Conservation (phyloP, 305 asterid genomes). For the Salvia sclarea region DNA sequence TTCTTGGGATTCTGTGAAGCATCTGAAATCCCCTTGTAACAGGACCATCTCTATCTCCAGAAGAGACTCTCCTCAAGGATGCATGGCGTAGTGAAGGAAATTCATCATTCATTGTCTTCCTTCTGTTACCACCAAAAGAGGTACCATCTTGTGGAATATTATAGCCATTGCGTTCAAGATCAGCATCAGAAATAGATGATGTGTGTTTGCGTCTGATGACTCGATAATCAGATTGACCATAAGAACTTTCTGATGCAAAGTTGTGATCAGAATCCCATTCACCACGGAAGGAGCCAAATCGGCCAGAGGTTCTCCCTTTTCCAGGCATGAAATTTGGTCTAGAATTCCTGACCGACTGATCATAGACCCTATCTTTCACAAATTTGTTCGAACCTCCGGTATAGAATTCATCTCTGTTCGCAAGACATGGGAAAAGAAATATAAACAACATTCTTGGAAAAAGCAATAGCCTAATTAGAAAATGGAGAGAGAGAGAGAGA, state of each 20-base stretch:
- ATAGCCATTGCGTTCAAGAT: slow-evolving; percentile 53
- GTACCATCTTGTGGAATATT: slow-evolving; percentile 45
- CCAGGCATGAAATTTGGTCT: slow-evolving; percentile 56
- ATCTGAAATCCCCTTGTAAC: slow-evolving; percentile 44
- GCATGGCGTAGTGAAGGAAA: slow-evolving; percentile 51
- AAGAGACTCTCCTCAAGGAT: slow-evolving; percentile 59
- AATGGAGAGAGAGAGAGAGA: background rate
- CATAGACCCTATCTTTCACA: slow-evolving; percentile 50
- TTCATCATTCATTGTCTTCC: slow-evolving; percentile 54
- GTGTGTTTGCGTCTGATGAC: slow-evolving; percentile 51
- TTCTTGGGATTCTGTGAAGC: slow-evolving; percentile 52
- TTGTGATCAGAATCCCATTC: slow-evolving; percentile 68
- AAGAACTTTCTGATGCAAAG: slow-evolving; percentile 49
- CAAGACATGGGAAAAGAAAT: slow-evolving; percentile 29
- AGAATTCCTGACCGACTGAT: slow-evolving; percentile 52
- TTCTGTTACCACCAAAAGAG: slow-evolving; percentile 41
- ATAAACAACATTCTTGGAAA: slow-evolving; percentile 19
- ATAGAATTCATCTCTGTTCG: slow-evolving; percentile 59
- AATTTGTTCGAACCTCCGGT: slow-evolving; percentile 56
- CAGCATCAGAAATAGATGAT: slow-evolving; percentile 45
- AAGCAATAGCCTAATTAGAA: background rate
- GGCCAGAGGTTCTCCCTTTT: slow-evolving; percentile 63
- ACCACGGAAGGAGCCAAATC: slow-evolving; percentile 45
- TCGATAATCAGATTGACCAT: slow-evolving; percentile 50
- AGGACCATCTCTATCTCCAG: slow-evolving; percentile 57